Evolutionary conservation across 176 grass and related monocot species (phyloP).

Genomic region (Zoysia pacifica): DNA sequence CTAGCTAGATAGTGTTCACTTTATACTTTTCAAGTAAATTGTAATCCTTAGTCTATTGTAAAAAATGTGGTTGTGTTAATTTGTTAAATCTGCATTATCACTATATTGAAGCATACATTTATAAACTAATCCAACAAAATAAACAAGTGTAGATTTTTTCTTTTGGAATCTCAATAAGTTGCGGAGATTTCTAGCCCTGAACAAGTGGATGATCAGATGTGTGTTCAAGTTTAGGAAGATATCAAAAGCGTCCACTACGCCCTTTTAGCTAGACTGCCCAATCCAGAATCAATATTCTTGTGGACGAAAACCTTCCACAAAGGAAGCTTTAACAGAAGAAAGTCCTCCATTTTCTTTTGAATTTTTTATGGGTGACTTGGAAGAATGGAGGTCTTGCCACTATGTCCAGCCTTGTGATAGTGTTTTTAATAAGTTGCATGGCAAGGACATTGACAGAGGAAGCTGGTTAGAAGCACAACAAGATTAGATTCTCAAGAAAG

Average conservation of each 20-base stretch:
- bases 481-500: not conserved
- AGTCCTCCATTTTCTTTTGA: not conserved
- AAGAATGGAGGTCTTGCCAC: conserved; percentile 32
- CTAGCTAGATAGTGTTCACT: not conserved
- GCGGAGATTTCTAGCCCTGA: not conserved
- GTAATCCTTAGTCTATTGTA: not conserved
- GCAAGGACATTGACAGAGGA: conserved; percentile 33
- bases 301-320: too few relatives aligned
- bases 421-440: conserved; percentile 6
- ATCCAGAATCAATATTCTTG: not conserved
- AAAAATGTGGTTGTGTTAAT: too few relatives aligned
- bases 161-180: too few relatives aligned
- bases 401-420: not conserved
- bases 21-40: not conserved
- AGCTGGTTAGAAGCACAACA: conserved; percentile 43
- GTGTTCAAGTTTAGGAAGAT: not conserved
- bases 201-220: not conserved
- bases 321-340: not conserved
- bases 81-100: not conserved
- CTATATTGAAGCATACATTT: not conserved
- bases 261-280: not conserved
- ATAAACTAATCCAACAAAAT: not conserved
- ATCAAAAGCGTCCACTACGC: not conserved
- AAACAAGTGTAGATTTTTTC: not conserved
- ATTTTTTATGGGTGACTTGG: conserved; percentile 37